Conservation (phyloP, 495 filamentous ascomycete species). For the Oleoguttula mirabilis region DNA sequence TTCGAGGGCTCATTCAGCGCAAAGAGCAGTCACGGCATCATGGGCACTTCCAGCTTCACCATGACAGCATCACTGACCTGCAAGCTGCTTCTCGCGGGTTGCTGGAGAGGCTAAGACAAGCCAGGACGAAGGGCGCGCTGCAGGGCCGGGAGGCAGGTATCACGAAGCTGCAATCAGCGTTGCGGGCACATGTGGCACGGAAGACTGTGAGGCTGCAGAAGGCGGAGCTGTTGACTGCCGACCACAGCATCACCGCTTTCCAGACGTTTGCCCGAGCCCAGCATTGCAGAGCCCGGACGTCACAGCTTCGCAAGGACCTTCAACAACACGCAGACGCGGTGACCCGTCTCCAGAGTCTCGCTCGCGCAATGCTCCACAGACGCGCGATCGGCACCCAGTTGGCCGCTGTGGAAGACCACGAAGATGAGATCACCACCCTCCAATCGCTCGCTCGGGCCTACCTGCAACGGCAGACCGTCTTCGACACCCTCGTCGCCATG, state of each 20-base stretch:
- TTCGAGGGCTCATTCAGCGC: conserved; percentile 12
- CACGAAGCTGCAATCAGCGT: conserved; percentile 14
- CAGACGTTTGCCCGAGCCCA: conserved; percentile 17
- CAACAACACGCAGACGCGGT: conserved; percentile 23
- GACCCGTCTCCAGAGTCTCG: conserved; percentile 36
- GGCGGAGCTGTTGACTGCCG: conserved; percentile 3
- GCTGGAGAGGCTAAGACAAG: conserved; percentile 15
- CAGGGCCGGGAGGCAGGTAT: conserved; percentile 26
- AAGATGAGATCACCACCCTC: conserved; percentile 45
- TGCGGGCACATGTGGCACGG: conserved; percentile 5
- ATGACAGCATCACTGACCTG: conserved; percentile 6
- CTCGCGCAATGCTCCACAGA: conserved; percentile 29
- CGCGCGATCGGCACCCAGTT: conserved; percentile 19
- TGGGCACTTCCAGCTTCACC: conserved; percentile 10
- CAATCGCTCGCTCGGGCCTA: conserved; percentile 62
- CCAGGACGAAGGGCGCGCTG: conserved; percentile 24
- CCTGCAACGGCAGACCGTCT: conserved; percentile 41
- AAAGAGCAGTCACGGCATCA: conserved; percentile 9
- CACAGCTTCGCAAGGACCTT: conserved; percentile 28
- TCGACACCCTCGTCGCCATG: conserved; percentile 44
- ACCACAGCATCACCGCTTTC: conserved; percentile 1
- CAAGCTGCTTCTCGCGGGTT: conserved; percentile 19
- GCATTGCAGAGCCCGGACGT: conserved; percentile 15
- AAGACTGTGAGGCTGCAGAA: conserved; percentile 3
- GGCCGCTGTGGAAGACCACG: conserved; percentile 48